These are phyloP conservation scores for Glycine soja DNA, from an alignment of 306 rosid species.

Conservation along the genomic window DNA sequence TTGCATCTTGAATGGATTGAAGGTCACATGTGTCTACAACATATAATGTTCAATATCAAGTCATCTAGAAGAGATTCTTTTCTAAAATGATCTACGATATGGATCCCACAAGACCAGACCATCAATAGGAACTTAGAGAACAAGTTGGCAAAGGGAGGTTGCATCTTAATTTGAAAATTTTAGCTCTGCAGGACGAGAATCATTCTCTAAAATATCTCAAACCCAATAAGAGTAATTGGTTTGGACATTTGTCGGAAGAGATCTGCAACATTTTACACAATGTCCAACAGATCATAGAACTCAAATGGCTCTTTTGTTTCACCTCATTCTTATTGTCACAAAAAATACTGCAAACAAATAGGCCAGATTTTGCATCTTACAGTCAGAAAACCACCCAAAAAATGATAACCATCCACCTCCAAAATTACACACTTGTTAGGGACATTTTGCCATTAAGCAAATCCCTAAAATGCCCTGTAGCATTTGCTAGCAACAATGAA, in stretches of 20 bases:
- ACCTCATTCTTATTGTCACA: not conserved
- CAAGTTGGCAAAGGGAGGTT: too few relatives aligned
- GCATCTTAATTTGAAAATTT: slow-evolving; percentile 4
- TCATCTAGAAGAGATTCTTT: not conserved
- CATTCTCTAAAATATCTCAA: not conserved
- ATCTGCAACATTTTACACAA: not conserved
- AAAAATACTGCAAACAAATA: not conserved
- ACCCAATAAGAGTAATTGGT: not conserved
- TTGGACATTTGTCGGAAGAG: not conserved
- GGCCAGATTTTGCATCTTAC: not conserved
- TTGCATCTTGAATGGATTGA: not conserved
- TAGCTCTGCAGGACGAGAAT: too few relatives aligned
- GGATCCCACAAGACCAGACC: not conserved
- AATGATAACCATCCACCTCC: slow-evolving; percentile 28
- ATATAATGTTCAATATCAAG: too few relatives aligned
- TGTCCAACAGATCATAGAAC: not conserved
- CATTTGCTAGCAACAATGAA: too few relatives aligned
- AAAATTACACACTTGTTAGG: too few relatives aligned
- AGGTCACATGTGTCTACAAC: too few relatives aligned
- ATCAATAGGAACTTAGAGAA: not conserved
- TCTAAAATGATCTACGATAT: not conserved
- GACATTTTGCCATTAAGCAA: too few relatives aligned
- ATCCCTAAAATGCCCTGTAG: too few relatives aligned
- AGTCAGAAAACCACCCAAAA: slow-evolving; percentile 13
- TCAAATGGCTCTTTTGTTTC: slow-evolving; percentile 10